These are phyloP conservation scores for Sugiyamaella floridensis DNA, from an alignment of 805 yeast species.

Conservation along the genomic window DNA sequence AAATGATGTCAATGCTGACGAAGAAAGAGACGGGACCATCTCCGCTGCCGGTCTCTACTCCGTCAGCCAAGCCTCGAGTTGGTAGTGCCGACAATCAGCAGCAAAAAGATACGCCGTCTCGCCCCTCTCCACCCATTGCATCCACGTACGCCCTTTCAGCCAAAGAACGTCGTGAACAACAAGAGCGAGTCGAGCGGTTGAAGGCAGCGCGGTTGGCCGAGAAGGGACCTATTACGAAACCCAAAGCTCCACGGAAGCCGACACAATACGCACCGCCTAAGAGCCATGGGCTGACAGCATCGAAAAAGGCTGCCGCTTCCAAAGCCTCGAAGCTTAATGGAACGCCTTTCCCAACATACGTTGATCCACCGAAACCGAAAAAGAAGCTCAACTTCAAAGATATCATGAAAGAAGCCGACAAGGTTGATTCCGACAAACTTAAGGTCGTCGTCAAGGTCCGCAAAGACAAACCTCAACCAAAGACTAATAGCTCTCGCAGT, in stretches of 20 bases:
- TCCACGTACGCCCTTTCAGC: slow-evolving; percentile 12
- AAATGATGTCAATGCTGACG: slow-evolving; percentile 24
- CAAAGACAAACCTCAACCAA: slow-evolving; percentile 3
- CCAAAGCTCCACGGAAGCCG: slow-evolving; percentile 24
- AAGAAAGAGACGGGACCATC: slow-evolving; percentile 1
- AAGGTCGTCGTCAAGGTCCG: slow-evolving; percentile 36
- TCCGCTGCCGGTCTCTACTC: neutral
- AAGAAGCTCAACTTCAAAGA: slow-evolving; percentile 54
- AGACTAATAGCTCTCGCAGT: neutral
- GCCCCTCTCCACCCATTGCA: neutral
- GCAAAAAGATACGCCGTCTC: neutral
- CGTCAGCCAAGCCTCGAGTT: neutral
- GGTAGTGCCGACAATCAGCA: neutral
- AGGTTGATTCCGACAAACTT: slow-evolving; percentile 45
- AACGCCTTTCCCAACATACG: neutral
- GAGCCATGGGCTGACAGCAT: neutral
- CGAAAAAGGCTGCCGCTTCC: neutral
- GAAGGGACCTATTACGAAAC: slow-evolving; percentile 21
- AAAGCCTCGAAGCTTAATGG: neutral
- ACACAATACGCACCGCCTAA: neutral
- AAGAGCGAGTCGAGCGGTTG: slow-evolving; percentile 21
- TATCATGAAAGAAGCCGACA: slow-evolving; percentile 60
- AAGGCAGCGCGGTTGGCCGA: slow-evolving; percentile 24
- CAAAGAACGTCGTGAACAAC: slow-evolving; percentile 19
- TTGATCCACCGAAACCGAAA: slow-evolving; percentile 11